Conservation (phyloP, 2,329 filamentous ascomycete species). For the Cladorrhinum sp. region DNA sequence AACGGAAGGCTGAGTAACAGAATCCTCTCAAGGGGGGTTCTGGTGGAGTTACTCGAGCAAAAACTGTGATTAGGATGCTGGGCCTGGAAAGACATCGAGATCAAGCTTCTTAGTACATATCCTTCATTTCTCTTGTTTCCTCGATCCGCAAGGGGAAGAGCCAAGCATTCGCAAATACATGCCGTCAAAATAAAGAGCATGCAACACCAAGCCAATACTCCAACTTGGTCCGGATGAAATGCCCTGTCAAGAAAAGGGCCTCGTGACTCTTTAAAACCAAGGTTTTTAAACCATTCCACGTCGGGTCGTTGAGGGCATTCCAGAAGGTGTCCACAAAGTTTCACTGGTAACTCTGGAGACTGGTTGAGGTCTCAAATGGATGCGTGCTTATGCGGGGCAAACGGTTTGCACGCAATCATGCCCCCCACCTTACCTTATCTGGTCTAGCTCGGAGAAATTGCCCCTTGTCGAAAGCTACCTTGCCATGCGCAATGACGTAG, state of each 20-base stretch:
- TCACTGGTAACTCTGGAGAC: background rate
- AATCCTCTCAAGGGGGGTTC: too few species aligned
- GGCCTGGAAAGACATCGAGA: too few species aligned
- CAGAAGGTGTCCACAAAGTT: background rate
- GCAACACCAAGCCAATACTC: too few species aligned
- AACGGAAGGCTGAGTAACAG: too few species aligned
- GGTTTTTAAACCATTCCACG: background rate
- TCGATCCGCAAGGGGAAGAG: too few species aligned
- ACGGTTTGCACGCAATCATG: background rate
- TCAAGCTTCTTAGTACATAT: background rate
- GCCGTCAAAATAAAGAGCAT: too few species aligned
- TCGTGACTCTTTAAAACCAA: background rate
- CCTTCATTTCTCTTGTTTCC: too few species aligned
- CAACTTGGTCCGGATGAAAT: background rate
- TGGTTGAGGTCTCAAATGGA: background rate
- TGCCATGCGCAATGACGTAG: background rate
- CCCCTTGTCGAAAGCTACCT: background rate
- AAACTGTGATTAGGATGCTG: too few species aligned
- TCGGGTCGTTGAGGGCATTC: background rate
- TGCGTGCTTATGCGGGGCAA: background rate
- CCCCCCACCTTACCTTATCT: background rate
- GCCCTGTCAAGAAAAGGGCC: background rate
- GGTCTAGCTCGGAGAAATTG: background rate
- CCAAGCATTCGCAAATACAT: too few species aligned
- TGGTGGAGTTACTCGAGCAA: too few species aligned